Evolutionary conservation across 2,329 filamentous ascomycete species (phyloP).

Genomic region (Xylariomycetidae sp.): DNA sequence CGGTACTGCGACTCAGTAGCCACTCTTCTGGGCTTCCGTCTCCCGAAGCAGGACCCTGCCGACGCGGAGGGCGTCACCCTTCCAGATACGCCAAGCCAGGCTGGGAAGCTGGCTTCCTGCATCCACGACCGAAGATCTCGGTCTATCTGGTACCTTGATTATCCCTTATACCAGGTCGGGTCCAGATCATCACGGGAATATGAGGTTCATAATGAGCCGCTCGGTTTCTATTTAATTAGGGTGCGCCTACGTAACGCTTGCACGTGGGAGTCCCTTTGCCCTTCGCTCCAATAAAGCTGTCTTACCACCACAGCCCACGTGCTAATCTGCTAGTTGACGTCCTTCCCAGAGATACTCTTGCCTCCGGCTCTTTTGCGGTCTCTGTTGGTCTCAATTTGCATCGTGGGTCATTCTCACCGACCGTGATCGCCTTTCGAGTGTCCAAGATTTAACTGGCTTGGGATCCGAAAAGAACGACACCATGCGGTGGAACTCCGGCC

Average conservation of each 20-base stretch:
- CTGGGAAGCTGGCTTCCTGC: conserved; percentile 10
- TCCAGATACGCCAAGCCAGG: conserved; percentile 12
- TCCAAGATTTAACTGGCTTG: too few relatives aligned
- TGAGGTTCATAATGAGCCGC: conserved; percentile 8
- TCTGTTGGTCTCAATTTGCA: too few relatives aligned
- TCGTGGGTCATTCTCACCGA: too few relatives aligned
- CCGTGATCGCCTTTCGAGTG: too few relatives aligned
- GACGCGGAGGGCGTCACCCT: conserved; percentile 9
- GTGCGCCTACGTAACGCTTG: conserved; percentile 3
- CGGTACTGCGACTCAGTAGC: conserved; percentile 17
- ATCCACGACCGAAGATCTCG: conserved; percentile 14
- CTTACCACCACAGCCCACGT: too few relatives aligned
- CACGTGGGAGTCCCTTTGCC: conserved; percentile 10
- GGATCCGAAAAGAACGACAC: too few relatives aligned
- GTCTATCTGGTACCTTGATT: conserved; percentile 7
- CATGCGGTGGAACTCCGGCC: conserved; percentile 21
- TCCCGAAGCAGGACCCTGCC: conserved; percentile 17
- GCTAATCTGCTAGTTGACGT: too few relatives aligned
- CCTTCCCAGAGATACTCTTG: too few relatives aligned
- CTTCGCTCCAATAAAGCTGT: too few relatives aligned
- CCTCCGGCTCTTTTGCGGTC: too few relatives aligned
- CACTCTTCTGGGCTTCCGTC: conserved; percentile 17
- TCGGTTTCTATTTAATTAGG: conserved; percentile 13
- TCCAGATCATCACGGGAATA: conserved; percentile 4
- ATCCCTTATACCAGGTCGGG: not conserved